Conservation (phyloP, 2,329 filamentous ascomycete species). For the Ophiostoma himal-ulmi region DNA sequence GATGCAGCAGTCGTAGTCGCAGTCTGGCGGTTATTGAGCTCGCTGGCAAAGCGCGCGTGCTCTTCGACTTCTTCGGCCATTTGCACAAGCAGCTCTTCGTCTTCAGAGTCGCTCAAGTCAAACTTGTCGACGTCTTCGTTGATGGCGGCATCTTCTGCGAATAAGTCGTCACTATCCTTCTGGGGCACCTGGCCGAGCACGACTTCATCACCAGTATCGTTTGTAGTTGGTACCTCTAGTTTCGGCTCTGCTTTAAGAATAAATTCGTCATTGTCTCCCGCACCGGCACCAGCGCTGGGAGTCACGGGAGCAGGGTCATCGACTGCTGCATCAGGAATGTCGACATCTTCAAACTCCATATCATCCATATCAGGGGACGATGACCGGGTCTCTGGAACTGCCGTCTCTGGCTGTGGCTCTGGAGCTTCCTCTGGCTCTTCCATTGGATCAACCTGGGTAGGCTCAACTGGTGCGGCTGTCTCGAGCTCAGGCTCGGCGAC, state of each 20-base stretch:
- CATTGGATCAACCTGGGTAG: background rate
- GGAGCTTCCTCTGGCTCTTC: background rate
- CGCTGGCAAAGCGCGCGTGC: conserved; percentile 84
- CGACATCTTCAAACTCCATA: conserved; percentile 37
- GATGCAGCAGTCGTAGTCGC: background rate
- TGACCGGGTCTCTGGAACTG: conserved; percentile 18
- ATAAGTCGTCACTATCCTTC: conserved; percentile 27
- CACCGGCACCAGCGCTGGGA: no score
- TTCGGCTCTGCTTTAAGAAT: background rate
- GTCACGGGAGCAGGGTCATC: background rate
- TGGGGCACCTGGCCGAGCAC: background rate
- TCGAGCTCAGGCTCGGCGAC: background rate
- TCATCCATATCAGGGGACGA: conserved; percentile 31
- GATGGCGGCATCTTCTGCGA: conserved; percentile 26
- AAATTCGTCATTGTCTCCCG: conserved; percentile 1
- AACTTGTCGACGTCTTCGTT: conserved; percentile 47
- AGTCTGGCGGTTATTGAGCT: conserved; percentile 54
- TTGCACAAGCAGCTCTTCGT: conserved; percentile 80
- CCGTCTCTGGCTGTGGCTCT: background rate
- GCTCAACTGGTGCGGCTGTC: background rate
- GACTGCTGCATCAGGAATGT: conserved; percentile 22
- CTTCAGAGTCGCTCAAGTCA: conserved; percentile 79
- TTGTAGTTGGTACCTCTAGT: background rate
- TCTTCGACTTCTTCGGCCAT: conserved; percentile 89
- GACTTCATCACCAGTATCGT: background rate